Evolutionary conservation across 2,329 filamentous ascomycete genomes (phyloP).

Genomic region (Penicillium sp.): DNA sequence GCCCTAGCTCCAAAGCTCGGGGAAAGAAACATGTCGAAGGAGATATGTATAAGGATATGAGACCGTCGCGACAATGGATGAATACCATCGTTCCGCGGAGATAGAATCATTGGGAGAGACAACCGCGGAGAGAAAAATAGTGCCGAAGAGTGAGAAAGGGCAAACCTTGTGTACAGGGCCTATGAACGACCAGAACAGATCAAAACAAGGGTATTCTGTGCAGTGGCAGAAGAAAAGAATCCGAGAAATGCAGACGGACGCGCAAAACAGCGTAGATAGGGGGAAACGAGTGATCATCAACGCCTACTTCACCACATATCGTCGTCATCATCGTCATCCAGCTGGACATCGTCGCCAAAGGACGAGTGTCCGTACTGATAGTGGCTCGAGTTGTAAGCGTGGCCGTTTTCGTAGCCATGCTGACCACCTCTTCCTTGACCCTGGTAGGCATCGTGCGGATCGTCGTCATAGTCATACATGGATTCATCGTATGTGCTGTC

Average conservation of each 20-base stretch:
- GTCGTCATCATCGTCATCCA: slow-evolving; percentile 48
- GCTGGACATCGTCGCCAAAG: slow-evolving; percentile 45
- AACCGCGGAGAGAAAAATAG: not conserved
- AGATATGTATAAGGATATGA: slow-evolving; percentile 1
- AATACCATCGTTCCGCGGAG: not conserved
- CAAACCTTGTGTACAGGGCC: slow-evolving; percentile 32
- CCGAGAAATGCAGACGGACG: slow-evolving; percentile 28
- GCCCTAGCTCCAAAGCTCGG: not conserved
- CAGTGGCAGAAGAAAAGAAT: not conserved
- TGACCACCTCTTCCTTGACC: slow-evolving; percentile 42
- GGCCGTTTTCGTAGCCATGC: slow-evolving; percentile 43
- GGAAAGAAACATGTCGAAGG: slow-evolving; percentile 10
- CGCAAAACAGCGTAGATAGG: slow-evolving; percentile 24
- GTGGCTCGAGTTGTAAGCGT: slow-evolving; percentile 38
- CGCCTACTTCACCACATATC: slow-evolving; percentile 51
- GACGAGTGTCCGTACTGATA: slow-evolving; percentile 45
- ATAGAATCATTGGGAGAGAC: not conserved
- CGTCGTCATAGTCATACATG: slow-evolving; percentile 55
- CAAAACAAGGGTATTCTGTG: slow-evolving; percentile 35
- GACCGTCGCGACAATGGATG: not conserved
- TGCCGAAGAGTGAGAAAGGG: not conserved
- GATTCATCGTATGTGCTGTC: slow-evolving; percentile 53
- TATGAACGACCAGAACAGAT: slow-evolving; percentile 26
- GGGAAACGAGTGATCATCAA: slow-evolving; percentile 22
- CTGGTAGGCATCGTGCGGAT: slow-evolving; percentile 41